These are phyloP conservation scores for Mytilinidion resinicola DNA, from an alignment of 495 filamentous ascomycete genomes.

Conservation along the genomic window DNA sequence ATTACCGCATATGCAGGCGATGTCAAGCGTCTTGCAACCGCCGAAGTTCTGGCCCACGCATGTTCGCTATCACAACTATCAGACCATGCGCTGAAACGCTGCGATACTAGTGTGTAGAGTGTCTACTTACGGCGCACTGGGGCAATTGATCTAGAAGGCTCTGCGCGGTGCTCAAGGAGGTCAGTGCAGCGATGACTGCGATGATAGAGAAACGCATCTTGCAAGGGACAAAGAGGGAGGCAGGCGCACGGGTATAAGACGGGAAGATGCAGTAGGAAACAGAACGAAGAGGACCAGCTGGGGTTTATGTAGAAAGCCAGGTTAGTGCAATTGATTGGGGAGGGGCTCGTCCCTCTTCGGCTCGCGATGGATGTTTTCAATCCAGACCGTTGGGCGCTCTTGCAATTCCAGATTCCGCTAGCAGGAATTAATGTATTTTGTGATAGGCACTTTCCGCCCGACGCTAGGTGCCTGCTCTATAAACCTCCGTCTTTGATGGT, in stretches of 20 bases:
- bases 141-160: constrained; percentile 13
- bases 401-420: too few species aligned
- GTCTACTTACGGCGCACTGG: constrained; percentile 18
- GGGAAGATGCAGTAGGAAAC: not conserved
- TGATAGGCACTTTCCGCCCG: too few species aligned
- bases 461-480: too few species aligned
- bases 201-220: constrained; percentile 22
- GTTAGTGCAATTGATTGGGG: too few species aligned
- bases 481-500: too few species aligned
- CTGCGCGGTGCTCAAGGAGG: constrained; percentile 18
- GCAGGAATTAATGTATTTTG: too few species aligned
- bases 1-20: constrained; percentile 63
- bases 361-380: too few species aligned
- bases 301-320: too few species aligned
- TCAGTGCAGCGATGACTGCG: constrained; percentile 12
- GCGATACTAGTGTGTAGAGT: not conserved
- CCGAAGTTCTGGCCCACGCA: constrained; percentile 40
- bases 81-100: not conserved
- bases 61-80: constrained; percentile 5
- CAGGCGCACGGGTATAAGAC: not conserved
- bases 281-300: not conserved
- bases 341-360: too few species aligned
- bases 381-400: too few species aligned
- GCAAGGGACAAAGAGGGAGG: not conserved
- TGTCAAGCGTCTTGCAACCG: constrained; percentile 49